phyloP scores from a whole-genome alignment of 2,329 filamentous ascomycete genomes.

The Paecilomyces sp. region DNA sequence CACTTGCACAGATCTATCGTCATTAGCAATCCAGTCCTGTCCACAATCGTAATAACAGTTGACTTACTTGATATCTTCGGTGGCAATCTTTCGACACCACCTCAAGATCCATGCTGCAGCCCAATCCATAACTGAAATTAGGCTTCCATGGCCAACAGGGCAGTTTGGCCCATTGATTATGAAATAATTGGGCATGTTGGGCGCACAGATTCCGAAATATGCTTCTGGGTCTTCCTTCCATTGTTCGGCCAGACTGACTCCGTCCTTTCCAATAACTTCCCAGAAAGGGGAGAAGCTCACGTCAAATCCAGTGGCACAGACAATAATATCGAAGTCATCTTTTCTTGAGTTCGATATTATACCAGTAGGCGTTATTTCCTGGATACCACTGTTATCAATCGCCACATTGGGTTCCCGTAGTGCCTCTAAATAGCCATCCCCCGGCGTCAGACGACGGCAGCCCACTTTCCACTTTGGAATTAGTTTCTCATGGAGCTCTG shows the following conservation, averaged over 20 bases:
- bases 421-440: slow-evolving; percentile 46
- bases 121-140: slow-evolving; percentile 13
- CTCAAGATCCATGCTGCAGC: slow-evolving; percentile 22
- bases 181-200: slow-evolving; percentile 26
- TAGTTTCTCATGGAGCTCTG: neutral
- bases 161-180: slow-evolving; percentile 22
- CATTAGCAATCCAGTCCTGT: neutral
- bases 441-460: slow-evolving; percentile 44
- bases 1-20: slow-evolving; percentile 14
- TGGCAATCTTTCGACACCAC: slow-evolving; percentile 23
- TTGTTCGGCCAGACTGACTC: slow-evolving; percentile 16
- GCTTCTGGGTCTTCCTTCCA: slow-evolving; percentile 18
- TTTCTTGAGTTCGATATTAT: slow-evolving; percentile 13
- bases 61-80: slow-evolving; percentile 23
- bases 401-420: slow-evolving; percentile 32
- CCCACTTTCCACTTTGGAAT: slow-evolving; percentile 21
- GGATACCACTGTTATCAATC: slow-evolving; percentile 24
- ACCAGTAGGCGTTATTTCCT: slow-evolving; percentile 21
- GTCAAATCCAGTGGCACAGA: slow-evolving; percentile 29
- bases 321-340: slow-evolving; percentile 18
- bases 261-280: slow-evolving; percentile 16
- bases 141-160: slow-evolving; percentile 20
- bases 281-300: slow-evolving; percentile 19
- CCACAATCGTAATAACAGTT: neutral
- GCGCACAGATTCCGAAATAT: slow-evolving; percentile 16